These are phyloP conservation scores for Camellia lanceoleosa DNA, from an alignment of 148 eudicot genomes.

Conservation along the genomic window DNA sequence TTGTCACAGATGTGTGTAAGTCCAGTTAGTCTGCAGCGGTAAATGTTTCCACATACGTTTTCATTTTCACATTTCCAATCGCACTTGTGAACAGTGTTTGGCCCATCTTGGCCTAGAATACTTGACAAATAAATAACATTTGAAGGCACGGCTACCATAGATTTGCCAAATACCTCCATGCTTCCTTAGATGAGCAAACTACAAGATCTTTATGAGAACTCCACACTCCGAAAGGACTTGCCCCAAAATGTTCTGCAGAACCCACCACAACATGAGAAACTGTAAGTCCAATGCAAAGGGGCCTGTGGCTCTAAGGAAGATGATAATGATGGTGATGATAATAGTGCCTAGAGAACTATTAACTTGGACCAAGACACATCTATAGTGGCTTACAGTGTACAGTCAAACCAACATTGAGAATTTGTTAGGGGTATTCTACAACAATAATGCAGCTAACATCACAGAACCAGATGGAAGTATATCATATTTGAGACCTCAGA, in stretches of 20 bases:
- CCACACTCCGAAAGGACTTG: conserved; percentile 17
- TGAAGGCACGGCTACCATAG: conserved; percentile 59
- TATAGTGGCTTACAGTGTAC: neutral
- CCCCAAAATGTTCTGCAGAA: conserved; percentile 46
- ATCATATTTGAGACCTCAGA: neutral
- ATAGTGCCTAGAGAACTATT: neutral
- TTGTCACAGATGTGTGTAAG: conserved; percentile 92
- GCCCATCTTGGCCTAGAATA: conserved; percentile 82
- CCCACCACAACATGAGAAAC: conserved; percentile 45
- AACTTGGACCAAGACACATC: neutral
- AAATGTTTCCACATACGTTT: conserved; percentile 87
- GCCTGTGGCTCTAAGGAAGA: neutral
- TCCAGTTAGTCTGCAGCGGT: conserved; percentile 87
- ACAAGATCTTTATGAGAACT: conserved; percentile 9
- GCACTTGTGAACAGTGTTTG: conserved; percentile 81
- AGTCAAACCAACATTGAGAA: neutral
- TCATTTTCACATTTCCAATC: conserved; percentile 93
- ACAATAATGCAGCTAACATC: neutral
- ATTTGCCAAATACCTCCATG: conserved; percentile 75
- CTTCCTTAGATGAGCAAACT: conserved; percentile 19
- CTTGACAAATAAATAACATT: conserved; percentile 84
- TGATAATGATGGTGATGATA: neutral
- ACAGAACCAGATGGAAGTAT: neutral
- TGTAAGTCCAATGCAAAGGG: conserved; percentile 25
- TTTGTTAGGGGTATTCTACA: neutral